Conservation (phyloP, 1,284 basidiomycete genomes). For the Sanguinoderma infundibulare region DNA sequence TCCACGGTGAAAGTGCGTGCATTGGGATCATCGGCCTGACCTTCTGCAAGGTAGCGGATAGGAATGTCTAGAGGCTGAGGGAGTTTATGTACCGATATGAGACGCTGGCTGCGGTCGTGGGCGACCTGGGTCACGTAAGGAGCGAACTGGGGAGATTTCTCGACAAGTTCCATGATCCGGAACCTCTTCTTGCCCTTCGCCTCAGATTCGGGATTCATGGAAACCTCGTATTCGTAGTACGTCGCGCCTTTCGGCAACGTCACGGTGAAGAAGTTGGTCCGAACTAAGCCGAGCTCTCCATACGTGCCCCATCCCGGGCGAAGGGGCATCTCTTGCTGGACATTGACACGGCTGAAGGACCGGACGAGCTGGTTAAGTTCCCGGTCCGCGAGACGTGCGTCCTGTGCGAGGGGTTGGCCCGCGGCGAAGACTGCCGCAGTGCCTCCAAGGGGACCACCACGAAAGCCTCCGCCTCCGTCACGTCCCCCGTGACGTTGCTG, state of each 20-base stretch:
- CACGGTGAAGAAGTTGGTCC: constrained; percentile 73
- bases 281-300: constrained; percentile 55
- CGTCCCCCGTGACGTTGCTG: too few relatives aligned
- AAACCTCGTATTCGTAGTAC: constrained; percentile 66
- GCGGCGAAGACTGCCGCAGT: constrained; percentile 37
- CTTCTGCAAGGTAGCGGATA: constrained; percentile 59
- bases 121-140: constrained; percentile 54
- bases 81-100: constrained; percentile 59
- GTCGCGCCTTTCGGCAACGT: constrained; percentile 47
- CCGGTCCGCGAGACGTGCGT: constrained; percentile 42
- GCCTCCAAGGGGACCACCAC: constrained; percentile 21
- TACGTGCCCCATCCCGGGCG: constrained; percentile 70
- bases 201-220: constrained; percentile 55
- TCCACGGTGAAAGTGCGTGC: constrained; percentile 58
- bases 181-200: constrained; percentile 52
- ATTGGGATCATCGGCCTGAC: constrained; percentile 46
- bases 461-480: constrained; percentile 23
- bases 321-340: constrained; percentile 52
- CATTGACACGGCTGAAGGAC: constrained; percentile 44
- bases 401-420: constrained; percentile 43
- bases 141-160: constrained; percentile 45
- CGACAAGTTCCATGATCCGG: constrained; percentile 65
- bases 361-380: constrained; percentile 47
- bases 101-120: constrained; percentile 61
- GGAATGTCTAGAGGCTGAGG: constrained; percentile 58